A percentile compares a stretch with the other conserved stretches of the same genome.
phyloP scores from a whole-genome alignment of 2,329 filamentous ascomycete genomes.

The Chalaropsis thielavioides region DNA sequence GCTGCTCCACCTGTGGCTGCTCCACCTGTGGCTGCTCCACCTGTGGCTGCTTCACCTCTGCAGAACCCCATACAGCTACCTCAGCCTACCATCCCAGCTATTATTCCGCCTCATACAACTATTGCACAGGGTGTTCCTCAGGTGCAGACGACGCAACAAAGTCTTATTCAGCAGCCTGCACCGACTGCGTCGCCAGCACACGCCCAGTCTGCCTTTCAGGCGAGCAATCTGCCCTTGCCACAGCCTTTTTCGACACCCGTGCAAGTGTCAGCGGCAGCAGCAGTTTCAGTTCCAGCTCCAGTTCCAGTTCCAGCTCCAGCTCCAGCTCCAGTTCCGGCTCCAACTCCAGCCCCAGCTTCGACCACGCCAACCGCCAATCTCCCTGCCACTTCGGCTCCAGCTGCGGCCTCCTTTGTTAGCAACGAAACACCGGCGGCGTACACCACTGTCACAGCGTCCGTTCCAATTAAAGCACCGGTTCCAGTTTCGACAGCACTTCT shows the following conservation, averaged over 20 bases:
- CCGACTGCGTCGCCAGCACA: neutral
- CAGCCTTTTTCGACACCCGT: neutral
- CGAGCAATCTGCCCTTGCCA: neutral
- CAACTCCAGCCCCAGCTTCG: neutral
- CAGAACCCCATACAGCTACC: neutral
- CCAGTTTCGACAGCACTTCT: slow-evolving; percentile 10
- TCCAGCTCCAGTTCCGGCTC: neutral
- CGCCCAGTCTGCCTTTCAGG: neutral
- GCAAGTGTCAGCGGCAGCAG: neutral
- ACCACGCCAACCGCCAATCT: neutral
- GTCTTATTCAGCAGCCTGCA: neutral
- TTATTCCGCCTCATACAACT: neutral
- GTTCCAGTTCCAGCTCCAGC: neutral
- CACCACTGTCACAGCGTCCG: slow-evolving; percentile 13
- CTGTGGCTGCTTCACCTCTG: neutral
- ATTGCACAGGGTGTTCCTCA: neutral
- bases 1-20: neutral
- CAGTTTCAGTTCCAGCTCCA: neutral
- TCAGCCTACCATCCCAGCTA: neutral
- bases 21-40: neutral
- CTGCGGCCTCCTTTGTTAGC: neutral
- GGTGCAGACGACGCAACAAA: neutral
- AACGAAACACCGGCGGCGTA: slow-evolving; percentile 3
- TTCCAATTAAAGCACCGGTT: slow-evolving; percentile 11
- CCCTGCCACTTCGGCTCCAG: neutral